phyloP scores from a whole-genome alignment of 2,329 filamentous ascomycete genomes.

The Penicillium fuscoglaucum region DNA sequence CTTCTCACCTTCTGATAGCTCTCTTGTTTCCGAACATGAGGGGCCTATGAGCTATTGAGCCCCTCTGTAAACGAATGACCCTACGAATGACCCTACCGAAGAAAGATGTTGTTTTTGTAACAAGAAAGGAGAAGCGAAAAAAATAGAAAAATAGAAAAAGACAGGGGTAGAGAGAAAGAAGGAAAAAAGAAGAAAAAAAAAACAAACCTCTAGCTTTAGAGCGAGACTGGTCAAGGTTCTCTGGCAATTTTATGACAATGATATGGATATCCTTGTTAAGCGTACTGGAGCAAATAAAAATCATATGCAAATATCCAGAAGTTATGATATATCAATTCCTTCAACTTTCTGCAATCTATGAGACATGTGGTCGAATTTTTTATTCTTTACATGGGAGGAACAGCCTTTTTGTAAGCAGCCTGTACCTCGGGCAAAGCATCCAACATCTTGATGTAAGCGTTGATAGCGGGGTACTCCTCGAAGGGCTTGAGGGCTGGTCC shows the following conservation, averaged over 20 bases:
- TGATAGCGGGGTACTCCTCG: constrained; percentile 4
- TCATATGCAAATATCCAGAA: background rate
- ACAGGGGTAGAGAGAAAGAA: no score
- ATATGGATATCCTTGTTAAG: background rate
- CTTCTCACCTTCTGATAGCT: no score
- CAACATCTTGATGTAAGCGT: background rate
- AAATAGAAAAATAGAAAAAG: no score
- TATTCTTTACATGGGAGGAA: constrained; percentile 1
- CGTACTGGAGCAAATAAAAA: background rate
- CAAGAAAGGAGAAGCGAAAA: no score
- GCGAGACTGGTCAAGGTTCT: no score
- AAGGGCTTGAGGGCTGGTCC: constrained; percentile 2
- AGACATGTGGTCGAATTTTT: background rate
- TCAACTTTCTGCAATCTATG: background rate
- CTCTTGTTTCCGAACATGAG: no score
- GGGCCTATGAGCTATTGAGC: no score
- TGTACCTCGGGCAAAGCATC: constrained; percentile 3
- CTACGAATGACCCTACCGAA: no score
- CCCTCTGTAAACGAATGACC: no score
- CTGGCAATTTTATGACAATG: background rate
- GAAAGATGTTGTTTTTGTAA: no score
- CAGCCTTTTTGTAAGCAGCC: constrained; percentile 5
- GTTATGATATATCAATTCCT: background rate
- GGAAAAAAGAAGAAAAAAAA: no score
- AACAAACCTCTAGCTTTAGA: no score